Conservation (phyloP, 306 rosid genomes). For the Cucurbita argyrosperma region DNA sequence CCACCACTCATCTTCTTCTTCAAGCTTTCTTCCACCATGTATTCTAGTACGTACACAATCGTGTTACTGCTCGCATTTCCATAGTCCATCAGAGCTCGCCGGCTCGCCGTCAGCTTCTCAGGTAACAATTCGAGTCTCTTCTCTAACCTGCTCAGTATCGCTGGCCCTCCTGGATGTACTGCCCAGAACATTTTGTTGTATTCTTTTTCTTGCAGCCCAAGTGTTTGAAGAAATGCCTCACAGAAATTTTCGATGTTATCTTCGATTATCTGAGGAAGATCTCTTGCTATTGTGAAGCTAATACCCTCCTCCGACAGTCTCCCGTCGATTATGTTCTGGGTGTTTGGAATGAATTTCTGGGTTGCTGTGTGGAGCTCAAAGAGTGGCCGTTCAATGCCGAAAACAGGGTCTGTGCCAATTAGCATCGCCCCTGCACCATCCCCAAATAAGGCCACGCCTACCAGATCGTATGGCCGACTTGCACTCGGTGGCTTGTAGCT, state of each 20-base stretch:
- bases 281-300: constrained; percentile 62
- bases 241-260: constrained; percentile 71
- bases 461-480: constrained; percentile 74
- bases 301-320: constrained; percentile 79
- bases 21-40: constrained; percentile 56
- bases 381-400: constrained; percentile 37
- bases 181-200: constrained; percentile 74
- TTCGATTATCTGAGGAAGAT: constrained; percentile 81
- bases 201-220: constrained; percentile 31
- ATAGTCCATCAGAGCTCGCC: constrained; percentile 69
- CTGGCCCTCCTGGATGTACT: constrained; percentile 88
- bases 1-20: constrained; percentile 28
- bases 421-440: constrained; percentile 88
- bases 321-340: constrained; percentile 73
- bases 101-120: constrained; percentile 57
- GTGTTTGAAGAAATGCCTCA: constrained; percentile 29
- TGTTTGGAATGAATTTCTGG: constrained; percentile 60
- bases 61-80: constrained; percentile 87
- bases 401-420: constrained; percentile 47
- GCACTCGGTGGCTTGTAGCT: constrained; percentile 63
- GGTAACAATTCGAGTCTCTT: constrained; percentile 67
- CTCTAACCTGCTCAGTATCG: constrained; percentile 68
- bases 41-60: constrained; percentile 72
- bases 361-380: constrained; percentile 77
- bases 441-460: constrained; percentile 82